phyloP scores from a whole-genome alignment of 169 alveolate species.

The Eimeria zaria region DNA sequence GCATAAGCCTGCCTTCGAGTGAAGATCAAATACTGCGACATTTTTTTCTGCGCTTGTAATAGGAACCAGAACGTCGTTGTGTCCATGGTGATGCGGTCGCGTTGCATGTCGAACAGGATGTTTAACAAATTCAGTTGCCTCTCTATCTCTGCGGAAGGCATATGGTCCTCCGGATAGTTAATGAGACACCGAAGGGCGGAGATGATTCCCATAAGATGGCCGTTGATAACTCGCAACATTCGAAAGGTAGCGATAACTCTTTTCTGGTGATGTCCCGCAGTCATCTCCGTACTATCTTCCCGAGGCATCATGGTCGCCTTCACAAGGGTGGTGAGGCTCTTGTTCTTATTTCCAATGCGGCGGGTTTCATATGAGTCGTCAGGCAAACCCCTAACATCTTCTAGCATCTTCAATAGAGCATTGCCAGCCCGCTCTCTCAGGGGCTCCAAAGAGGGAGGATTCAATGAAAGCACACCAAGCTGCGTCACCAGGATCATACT shows the following conservation, averaged over 20 bases:
- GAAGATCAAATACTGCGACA: not conserved
- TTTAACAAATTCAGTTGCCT: not conserved
- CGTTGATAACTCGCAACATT: not conserved
- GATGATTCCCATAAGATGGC: not conserved
- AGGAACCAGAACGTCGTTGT: not conserved
- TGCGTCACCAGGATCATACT: not conserved
- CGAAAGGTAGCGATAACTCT: not conserved
- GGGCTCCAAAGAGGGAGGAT: not conserved
- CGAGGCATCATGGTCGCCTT: not conserved
- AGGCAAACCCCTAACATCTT: no score
- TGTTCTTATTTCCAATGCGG: not conserved
- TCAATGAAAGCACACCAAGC: not conserved
- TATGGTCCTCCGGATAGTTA: not conserved
- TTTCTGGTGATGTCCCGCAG: not conserved
- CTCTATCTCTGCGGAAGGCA: not conserved
- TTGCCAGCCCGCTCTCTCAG: not conserved
- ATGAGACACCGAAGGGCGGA: not conserved
- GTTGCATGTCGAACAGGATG: not conserved
- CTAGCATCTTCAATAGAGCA: not conserved
- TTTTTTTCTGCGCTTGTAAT: not conserved
- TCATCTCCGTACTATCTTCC: not conserved
- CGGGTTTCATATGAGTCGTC: not conserved
- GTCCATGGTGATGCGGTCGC: not conserved
- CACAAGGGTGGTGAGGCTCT: not conserved
- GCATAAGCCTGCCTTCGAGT: not conserved